Percentiles rank a stretch among this genome's conserved stretches.
These are phyloP conservation scores for Pseudogymnoascus sp. DNA, from an alignment of 2,329 filamentous ascomycete genomes.

Conservation along the genomic window DNA sequence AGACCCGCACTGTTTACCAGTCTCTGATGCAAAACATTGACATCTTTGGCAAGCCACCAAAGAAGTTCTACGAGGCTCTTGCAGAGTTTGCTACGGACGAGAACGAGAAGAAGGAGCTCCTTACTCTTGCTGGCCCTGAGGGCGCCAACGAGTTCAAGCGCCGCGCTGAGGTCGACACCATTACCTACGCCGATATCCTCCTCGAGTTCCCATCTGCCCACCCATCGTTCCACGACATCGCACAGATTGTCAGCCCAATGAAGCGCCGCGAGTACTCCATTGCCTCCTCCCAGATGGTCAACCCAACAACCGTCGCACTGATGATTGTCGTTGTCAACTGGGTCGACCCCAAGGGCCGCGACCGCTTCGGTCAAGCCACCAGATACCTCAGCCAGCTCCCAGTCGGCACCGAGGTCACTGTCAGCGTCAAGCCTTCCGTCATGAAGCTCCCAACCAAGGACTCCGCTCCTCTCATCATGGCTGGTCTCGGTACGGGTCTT, in stretches of 20 bases:
- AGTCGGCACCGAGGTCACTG: constrained; percentile 72
- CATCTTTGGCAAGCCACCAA: constrained; percentile 92
- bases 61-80: constrained; percentile 93
- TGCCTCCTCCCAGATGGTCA: constrained; percentile 91
- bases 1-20: constrained; percentile 90
- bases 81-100: constrained; percentile 79
- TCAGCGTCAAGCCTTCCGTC: constrained; percentile 92
- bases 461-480: constrained; percentile 95
- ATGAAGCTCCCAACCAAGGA: constrained; percentile 93
- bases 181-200: constrained; percentile 85
- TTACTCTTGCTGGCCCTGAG: constrained; percentile 66
- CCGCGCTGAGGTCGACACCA: constrained; percentile 79
- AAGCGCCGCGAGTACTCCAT: constrained; percentile 99
- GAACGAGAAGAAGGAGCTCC: constrained; percentile 71
- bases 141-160: constrained; percentile 88
- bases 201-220: constrained; percentile 85
- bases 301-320: constrained; percentile 78
- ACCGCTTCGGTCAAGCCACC: constrained; percentile 87
- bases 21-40: constrained; percentile 86
- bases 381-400: constrained; percentile 74
- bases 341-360: constrained; percentile 80
- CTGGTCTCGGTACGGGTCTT: constrained; percentile 92
- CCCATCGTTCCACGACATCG: constrained; percentile 79
- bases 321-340: constrained; percentile 98
- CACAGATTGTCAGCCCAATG: constrained; percentile 78